Evolutionary conservation across 805 yeast genomes (phyloP), one percentile per base, ranked within the genome.

Genomic region (Teunomyces barrocoloradensis): DNA sequence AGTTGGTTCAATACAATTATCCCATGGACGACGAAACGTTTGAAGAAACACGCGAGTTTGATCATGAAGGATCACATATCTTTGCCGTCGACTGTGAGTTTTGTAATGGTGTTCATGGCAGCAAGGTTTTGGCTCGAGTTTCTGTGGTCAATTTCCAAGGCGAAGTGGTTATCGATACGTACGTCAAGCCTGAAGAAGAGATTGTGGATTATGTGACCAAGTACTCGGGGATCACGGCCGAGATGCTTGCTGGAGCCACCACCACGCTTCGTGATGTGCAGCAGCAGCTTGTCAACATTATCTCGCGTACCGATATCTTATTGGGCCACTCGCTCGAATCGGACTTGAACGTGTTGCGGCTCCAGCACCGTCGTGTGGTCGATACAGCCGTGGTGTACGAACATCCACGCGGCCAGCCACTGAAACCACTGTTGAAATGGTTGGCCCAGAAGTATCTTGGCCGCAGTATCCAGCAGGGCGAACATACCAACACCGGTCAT

Each of bases 81-180:
- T 89, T 80, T 68, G 94, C 96, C 0, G 54, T 94, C 15, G 99
- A 92, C 66, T 94, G 99, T 72, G 99, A 92, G 66, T 94, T 92
- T 89, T 89, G 97, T 61, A 68, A 75, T 48, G 66, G 91, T 0
- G 78, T 70, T 0, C 52, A 58, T 1, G 90, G 89, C 0, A 21
- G 89, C 0, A 21, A 21, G 25, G 96, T 81, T 1, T 70, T 92
- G 35, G 82, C 98, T 0, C 74, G 97, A 45, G 80, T 88, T 0
- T 87, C 96, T 2, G 53, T 94, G 7, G 78, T 90, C 1, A 83
- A 87, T 60, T 81, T 78, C 55, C 74, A 81, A 43, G 78, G 77
- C 13, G 75, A 78, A 4, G 78, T 84, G 0, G 62, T 92, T 0
- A 65, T 85, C 49, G 96, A 91, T 59, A 77, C 81, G 52, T 74